phyloP scores from a whole-genome alignment of 495 filamentous ascomycete genomes.

The Penicillium lagena region DNA sequence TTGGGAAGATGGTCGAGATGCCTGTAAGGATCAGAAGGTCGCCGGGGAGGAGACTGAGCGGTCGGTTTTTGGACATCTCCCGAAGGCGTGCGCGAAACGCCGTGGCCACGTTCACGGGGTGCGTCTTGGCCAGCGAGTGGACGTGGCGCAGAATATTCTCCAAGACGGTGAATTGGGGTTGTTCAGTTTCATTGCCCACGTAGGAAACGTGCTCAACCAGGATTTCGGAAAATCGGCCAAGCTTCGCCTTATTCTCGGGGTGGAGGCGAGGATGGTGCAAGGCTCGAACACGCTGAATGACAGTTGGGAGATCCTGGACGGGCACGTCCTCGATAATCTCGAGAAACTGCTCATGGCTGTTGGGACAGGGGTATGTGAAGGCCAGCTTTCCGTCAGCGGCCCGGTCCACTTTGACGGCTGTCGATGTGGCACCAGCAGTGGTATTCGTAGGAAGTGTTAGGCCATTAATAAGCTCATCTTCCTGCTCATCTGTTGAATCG shows the following conservation, averaged over 20 bases:
- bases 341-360: conserved; percentile 67
- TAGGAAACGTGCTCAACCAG: conserved; percentile 75
- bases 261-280: conserved; percentile 84
- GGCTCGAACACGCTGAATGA: conserved; percentile 83
- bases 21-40: conserved; percentile 80
- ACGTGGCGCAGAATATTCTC: conserved; percentile 72
- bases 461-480: conserved; percentile 41
- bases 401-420: conserved; percentile 20
- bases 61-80: conserved; percentile 52
- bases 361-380: conserved; percentile 79
- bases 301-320: conserved; percentile 58
- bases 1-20: conserved; percentile 79
- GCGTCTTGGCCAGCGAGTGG: conserved; percentile 80
- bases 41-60: conserved; percentile 56
- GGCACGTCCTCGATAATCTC: conserved; percentile 53
- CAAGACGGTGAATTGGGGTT: conserved; percentile 50
- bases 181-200: conserved; percentile 46
- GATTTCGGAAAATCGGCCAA: conserved; percentile 64
- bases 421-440: conserved; percentile 13
- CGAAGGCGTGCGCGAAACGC: conserved; percentile 70
- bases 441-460: conserved; percentile 21
- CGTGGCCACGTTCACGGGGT: conserved; percentile 66
- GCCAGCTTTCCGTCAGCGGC: conserved; percentile 51
- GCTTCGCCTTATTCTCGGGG: conserved; percentile 74
- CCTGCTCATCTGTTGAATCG: conserved; percentile 40